Percentiles rank a stretch among this genome's conserved stretches.
These are phyloP conservation scores for Hypomyces perniciosus DNA, from an alignment of 2,329 filamentous ascomycete genomes.

Conservation along the genomic window DNA sequence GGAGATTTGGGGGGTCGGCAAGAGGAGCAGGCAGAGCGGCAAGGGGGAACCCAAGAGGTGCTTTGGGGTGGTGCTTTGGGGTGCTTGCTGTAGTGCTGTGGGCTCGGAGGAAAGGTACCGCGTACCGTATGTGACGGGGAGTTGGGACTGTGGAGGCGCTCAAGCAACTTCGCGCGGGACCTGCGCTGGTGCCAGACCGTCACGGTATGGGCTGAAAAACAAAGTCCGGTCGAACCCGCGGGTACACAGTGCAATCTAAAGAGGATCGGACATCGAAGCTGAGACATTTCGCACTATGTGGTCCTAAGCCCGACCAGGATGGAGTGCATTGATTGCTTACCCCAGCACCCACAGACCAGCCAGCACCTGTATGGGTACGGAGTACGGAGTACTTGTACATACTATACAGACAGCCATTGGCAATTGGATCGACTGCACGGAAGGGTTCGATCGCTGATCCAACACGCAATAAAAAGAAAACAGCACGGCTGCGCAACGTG, in stretches of 20 bases:
- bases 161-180: not conserved
- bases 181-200: not conserved
- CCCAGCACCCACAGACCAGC: too few relatives aligned
- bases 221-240: not conserved
- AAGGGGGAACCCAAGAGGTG: slow-evolving; percentile 9
- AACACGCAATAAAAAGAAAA: too few relatives aligned
- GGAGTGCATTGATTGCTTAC: not conserved
- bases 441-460: too few relatives aligned
- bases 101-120: not conserved
- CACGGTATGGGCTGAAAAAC: not conserved
- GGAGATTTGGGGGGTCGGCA: slow-evolving; percentile 10
- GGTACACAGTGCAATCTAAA: not conserved
- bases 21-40: slow-evolving; percentile 9
- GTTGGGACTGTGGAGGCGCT: not conserved
- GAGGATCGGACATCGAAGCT: not conserved
- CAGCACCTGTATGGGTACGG: too few relatives aligned
- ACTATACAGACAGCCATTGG: too few relatives aligned
- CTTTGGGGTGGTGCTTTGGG: not conserved
- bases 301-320: not conserved
- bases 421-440: too few relatives aligned
- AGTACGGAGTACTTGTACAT: too few relatives aligned
- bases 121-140: not conserved
- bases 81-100: not conserved
- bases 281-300: not conserved
- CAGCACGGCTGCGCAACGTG: too few relatives aligned